phyloP scores from a whole-genome alignment of 306 rosid genomes.

The Vigna radiata region DNA sequence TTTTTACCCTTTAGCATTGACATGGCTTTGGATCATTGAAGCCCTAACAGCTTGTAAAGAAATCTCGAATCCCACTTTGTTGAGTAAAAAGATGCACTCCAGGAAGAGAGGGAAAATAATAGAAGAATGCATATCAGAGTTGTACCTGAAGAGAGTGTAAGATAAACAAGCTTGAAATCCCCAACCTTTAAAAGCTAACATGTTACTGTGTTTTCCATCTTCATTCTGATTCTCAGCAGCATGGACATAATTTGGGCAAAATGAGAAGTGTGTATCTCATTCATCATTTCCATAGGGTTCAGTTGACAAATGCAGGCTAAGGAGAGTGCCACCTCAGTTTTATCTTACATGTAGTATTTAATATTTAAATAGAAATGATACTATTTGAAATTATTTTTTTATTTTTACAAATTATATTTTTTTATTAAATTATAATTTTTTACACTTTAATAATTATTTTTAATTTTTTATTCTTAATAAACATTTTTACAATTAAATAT shows the following conservation, averaged over 20 bases:
- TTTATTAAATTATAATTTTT: too few relatives aligned
- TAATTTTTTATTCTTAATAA: too few relatives aligned
- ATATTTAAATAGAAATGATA: too few relatives aligned
- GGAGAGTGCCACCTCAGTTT: slow-evolving; percentile 24
- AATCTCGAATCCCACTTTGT: not conserved
- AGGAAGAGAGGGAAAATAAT: not conserved
- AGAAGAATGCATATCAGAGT: not conserved
- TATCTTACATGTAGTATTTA: slow-evolving; percentile 28
- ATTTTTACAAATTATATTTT: too few relatives aligned
- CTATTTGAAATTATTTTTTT: too few relatives aligned
- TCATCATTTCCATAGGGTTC: slow-evolving; percentile 18
- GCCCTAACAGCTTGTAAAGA: slow-evolving; percentile 59
- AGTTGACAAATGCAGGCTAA: slow-evolving; percentile 28
- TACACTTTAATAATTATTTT: too few relatives aligned
- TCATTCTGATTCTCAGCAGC: not conserved
- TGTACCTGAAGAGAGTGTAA: slow-evolving; percentile 33
- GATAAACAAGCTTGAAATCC: slow-evolving; percentile 8
- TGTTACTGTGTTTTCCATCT: not conserved
- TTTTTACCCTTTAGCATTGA: slow-evolving; percentile 38
- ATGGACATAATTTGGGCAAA: not conserved
- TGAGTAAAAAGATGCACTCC: not conserved
- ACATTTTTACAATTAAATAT: too few relatives aligned
- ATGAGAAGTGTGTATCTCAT: slow-evolving; percentile 2
- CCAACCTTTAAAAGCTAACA: not conserved
- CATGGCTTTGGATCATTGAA: slow-evolving; percentile 80